These are phyloP conservation scores for Kluyveromyces sp. DNA, from an alignment of 1,139 yeast genomes.

Conservation along the genomic window DNA sequence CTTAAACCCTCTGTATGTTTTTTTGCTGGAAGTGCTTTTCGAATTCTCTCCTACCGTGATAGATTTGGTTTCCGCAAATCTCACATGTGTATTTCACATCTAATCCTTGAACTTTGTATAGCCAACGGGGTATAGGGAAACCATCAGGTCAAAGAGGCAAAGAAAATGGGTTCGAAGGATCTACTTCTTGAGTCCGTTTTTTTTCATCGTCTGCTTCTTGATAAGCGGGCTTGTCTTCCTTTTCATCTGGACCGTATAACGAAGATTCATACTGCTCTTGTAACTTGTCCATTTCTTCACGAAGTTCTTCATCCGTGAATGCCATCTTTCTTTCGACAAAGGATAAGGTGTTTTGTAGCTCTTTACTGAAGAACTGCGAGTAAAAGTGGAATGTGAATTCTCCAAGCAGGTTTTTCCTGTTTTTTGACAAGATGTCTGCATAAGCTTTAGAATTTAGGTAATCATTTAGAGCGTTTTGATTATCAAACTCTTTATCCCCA, in stretches of 20 bases:
- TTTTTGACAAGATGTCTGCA: conserved; percentile 37
- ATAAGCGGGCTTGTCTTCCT: conserved; percentile 13
- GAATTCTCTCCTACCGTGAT: conserved; percentile 67
- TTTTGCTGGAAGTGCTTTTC: conserved; percentile 65
- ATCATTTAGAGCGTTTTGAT: conserved; percentile 54
- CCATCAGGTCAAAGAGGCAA: conserved; percentile 86
- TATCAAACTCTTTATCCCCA: conserved; percentile 61
- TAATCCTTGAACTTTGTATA: conserved; percentile 81
- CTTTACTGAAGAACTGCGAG: conserved; percentile 12
- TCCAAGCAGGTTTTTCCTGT: conserved; percentile 10
- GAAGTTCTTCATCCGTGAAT: conserved; percentile 40
- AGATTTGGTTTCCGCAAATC: conserved; percentile 70
- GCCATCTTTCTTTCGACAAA: conserved; percentile 62
- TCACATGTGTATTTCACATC: conserved; percentile 72
- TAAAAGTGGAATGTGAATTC: conserved; percentile 22
- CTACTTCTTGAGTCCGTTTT: conserved; percentile 20
- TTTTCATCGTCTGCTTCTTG: conserved; percentile 5
- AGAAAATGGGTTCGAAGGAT: conserved; percentile 40
- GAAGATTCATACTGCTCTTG: conserved; percentile 33
- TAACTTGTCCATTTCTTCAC: conserved; percentile 52
- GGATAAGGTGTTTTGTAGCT: conserved; percentile 40
- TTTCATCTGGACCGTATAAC: conserved; percentile 19
- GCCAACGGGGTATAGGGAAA: conserved; percentile 87
- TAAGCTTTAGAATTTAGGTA: conserved; percentile 79
- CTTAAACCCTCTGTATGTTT: conserved; percentile 69